Percentiles rank a stretch among this genome's conserved stretches.
These are phyloP conservation scores for Sophora flavescens DNA, from an alignment of 306 rosid genomes.

Conservation along the genomic window DNA sequence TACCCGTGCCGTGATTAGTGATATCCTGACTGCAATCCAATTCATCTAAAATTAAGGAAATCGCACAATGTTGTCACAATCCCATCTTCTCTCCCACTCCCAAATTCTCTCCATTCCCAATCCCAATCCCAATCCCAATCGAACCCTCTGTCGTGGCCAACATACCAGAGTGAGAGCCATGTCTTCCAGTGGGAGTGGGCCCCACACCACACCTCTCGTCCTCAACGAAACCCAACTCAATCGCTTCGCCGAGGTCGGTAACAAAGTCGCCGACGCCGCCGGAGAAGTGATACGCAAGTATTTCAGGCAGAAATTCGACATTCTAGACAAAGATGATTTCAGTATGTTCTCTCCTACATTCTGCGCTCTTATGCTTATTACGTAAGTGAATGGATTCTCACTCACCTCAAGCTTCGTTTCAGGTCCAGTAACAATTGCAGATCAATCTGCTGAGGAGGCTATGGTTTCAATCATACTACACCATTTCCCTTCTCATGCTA, in stretches of 20 bases:
- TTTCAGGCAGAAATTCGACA: conserved; percentile 77
- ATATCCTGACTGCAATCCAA: too few species aligned
- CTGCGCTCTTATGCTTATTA: neutral
- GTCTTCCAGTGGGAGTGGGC: conserved; percentile 51
- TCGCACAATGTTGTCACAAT: conserved; percentile 54
- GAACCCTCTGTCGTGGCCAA: conserved; percentile 34
- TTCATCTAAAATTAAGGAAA: too few species aligned
- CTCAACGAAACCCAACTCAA: conserved; percentile 47
- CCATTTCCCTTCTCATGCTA: conserved; percentile 84
- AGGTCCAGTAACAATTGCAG: conserved; percentile 98
- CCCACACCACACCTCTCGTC: conserved; percentile 9
- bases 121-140: neutral
- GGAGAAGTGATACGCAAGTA: conserved; percentile 79
- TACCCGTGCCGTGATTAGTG: too few species aligned
- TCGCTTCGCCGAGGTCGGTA: conserved; percentile 65
- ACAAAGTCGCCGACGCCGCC: conserved; percentile 83
- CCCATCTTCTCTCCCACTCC: conserved; percentile 24
- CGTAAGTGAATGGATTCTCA: too few species aligned
- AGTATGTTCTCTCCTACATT: conserved; percentile 44
- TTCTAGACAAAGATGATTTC: conserved; percentile 74
- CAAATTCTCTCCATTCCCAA: conserved; percentile 8
- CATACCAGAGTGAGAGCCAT: conserved; percentile 42
- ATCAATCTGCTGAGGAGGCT: conserved; percentile 87
- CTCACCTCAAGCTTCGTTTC: neutral
- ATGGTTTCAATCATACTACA: conserved; percentile 73